phyloP scores from a whole-genome alignment of 305 asterid species.

The Fraxinus paxiana region DNA sequence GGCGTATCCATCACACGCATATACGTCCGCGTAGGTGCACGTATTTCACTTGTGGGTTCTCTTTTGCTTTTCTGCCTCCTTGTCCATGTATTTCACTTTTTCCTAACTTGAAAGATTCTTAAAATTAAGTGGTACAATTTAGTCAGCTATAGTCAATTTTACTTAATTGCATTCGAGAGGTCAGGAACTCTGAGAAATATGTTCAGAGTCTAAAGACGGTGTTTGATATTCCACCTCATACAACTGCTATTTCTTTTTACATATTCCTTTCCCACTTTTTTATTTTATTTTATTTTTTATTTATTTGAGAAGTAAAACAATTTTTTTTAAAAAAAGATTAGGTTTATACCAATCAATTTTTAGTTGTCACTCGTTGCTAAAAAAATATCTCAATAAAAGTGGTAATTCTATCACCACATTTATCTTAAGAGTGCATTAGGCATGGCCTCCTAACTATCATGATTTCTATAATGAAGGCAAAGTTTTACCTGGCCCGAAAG shows the following conservation, averaged over 20 bases:
- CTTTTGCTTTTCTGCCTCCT: not conserved
- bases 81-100: not conserved
- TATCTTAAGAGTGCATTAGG: not conserved
- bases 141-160: not conserved
- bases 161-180: slow-evolving; percentile 1
- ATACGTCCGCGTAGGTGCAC: not conserved
- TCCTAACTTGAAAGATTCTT: not conserved
- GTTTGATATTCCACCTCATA: slow-evolving; percentile 3
- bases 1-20: not conserved
- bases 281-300: not conserved
- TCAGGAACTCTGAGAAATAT: not conserved
- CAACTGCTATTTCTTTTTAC: slow-evolving; percentile 1
- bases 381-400: not conserved
- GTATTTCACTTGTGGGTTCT: not conserved
- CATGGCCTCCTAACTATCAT: not conserved
- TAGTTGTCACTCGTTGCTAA: not conserved
- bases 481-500: not conserved
- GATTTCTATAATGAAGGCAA: not conserved
- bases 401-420: not conserved
- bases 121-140: not conserved
- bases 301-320: not conserved
- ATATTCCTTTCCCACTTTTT: not conserved
- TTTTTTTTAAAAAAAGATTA: not conserved
- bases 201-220: not conserved
- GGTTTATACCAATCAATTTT: not conserved